phyloP scores from a whole-genome alignment of 139 green algal species.

The Raphidocelis subcapitata region DNA sequence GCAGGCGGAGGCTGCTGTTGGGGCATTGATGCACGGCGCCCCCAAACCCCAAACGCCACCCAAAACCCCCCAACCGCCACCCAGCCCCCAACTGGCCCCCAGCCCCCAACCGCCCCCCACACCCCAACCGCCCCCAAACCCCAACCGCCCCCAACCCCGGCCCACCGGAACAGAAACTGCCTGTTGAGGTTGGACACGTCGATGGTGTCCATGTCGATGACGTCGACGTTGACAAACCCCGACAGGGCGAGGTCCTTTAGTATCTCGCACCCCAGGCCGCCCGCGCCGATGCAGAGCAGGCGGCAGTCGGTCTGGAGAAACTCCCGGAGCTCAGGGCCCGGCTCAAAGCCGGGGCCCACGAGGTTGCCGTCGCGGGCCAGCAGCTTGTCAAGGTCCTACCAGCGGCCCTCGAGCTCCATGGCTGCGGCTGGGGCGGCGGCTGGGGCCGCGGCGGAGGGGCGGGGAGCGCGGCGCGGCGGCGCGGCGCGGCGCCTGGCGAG shows the following conservation, averaged over 20 bases:
- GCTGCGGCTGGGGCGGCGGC: too few species aligned
- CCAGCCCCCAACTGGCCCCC: too few species aligned
- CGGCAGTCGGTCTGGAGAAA: constrained; percentile 64
- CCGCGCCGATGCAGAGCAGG: constrained; percentile 92
- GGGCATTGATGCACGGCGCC: too few species aligned
- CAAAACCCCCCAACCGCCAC: too few species aligned
- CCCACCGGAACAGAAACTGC: constrained; percentile 98
- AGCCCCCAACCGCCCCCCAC: too few species aligned
- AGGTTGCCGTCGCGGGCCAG: constrained; percentile 74
- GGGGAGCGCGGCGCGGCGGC: too few species aligned
- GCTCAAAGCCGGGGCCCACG: constrained; percentile 86
- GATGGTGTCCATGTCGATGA: constrained; percentile 99
- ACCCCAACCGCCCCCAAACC: too few species aligned
- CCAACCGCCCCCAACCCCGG: too few species aligned
- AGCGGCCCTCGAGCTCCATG: constrained; percentile 41
- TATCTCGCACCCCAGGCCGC: constrained; percentile 98
- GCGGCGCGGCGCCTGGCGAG: too few species aligned
- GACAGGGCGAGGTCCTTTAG: constrained; percentile 97
- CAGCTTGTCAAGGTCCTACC: constrained; percentile 76
- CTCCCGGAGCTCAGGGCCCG: constrained; percentile 59
- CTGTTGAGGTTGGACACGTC: constrained; percentile 99
- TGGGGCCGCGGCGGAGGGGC: too few species aligned
- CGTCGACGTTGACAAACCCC: constrained; percentile 96
- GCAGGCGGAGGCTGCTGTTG: too few species aligned
- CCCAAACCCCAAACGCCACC: too few species aligned